Evolutionary conservation across 129 eudicot genomes (phyloP), one percentile per base, ranked within the genome.

Genomic region (Apium graveolens): DNA sequence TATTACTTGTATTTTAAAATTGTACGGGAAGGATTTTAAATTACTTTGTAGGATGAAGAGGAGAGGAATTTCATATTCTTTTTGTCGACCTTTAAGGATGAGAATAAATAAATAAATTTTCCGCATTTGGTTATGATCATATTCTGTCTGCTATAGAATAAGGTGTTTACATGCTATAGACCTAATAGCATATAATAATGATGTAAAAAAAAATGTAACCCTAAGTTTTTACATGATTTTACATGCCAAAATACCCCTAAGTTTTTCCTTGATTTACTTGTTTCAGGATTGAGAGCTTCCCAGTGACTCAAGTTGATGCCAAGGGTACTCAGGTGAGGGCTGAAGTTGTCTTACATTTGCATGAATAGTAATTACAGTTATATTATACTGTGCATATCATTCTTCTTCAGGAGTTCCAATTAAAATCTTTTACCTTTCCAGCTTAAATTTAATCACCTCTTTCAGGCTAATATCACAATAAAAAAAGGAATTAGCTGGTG

Each of bases 321-420:
- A 86, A 86, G 82, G 82, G 74, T 79, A 91, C 77, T 84, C 93
- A 93, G 96, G 98, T 91, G 49, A 57, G 87, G 16, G 57, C 12
- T 77, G 3, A 41, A 27, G 60, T 69, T 74, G 4, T 65, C 11
- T 29, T 65, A 18, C 45, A 65, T 11, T 63, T 49, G 49, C 60
- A 73, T 73, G 14, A 11, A 14, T 44, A 29, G 1, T 44, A 26
- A 26, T 44, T 11, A 8, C 29, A 43, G 29, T n/a, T 11, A 42
- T 43, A 20, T 42, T 26, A 11, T 10, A 42, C 31, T 18, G 26
- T 9, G 6, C 3, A 42, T 20, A 73, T 43, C 57, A 43, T 73
- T 14, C 44, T 11, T 72, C 49, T 41, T 72, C 11, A 24, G 44
- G 29, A 24, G 34, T 20, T 41, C 24, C 38, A 18, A 1, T 71